phyloP scores from a whole-genome alignment of 2,329 filamentous ascomycete species.

The Penicillium sp. region DNA sequence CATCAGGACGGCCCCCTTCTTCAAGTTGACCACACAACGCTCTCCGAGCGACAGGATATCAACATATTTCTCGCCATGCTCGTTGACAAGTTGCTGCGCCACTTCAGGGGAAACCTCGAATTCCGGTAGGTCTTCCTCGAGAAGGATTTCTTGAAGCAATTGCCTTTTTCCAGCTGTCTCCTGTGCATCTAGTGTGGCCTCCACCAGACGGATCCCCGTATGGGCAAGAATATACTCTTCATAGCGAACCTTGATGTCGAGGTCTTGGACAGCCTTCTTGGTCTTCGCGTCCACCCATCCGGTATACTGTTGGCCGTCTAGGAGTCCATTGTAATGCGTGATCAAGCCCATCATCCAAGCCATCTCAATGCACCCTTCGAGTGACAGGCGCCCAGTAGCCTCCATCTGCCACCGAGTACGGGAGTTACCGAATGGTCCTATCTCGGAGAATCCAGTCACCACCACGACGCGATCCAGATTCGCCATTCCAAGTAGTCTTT shows the following conservation, averaged over 20 bases:
- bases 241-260: conserved; percentile 94
- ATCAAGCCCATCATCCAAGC: conserved; percentile 99
- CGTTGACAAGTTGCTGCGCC: too few relatives aligned
- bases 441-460: conserved; percentile 87
- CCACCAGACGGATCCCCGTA: conserved; percentile 92
- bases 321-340: conserved; percentile 91
- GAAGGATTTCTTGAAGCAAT: conserved; percentile 90
- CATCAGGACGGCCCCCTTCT: too few relatives aligned
- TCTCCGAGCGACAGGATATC: too few relatives aligned
- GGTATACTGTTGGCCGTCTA: conserved; percentile 93
- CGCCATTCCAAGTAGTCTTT: conserved; percentile 62
- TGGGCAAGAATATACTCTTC: conserved; percentile 95
- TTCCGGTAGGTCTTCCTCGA: conserved; percentile 51
- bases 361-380: conserved; percentile 97
- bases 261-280: conserved; percentile 91
- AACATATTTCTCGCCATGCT: conserved; percentile 32
- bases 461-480: conserved; percentile 98
- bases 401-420: conserved; percentile 99
- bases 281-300: conserved; percentile 93
- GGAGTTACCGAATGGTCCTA: conserved; percentile 86
- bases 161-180: conserved; percentile 84
- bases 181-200: conserved; percentile 52
- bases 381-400: conserved; percentile 87
- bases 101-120: too few relatives aligned
- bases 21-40: too few relatives aligned